Evolutionary conservation across 306 rosid species (phyloP).

Genomic region (Betula pendula): DNA sequence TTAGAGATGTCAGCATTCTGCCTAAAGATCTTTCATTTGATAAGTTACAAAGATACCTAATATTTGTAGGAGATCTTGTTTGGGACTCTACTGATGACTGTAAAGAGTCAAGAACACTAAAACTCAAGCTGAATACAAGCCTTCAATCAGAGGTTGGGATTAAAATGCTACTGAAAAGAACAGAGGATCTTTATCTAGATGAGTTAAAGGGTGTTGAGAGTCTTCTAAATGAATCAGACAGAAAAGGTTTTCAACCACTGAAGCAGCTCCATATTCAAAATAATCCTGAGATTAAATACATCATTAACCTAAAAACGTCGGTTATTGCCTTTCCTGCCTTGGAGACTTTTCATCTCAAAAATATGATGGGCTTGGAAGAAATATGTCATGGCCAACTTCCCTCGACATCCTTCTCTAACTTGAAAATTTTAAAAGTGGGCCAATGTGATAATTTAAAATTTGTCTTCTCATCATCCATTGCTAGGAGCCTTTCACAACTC

Average conservation of each 20-base stretch:
- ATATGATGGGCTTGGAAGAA: background rate
- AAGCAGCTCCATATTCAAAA: slow-evolving; percentile 7
- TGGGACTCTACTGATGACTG: background rate
- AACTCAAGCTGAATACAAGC: background rate
- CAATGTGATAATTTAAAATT: background rate
- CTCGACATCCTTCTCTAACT: background rate
- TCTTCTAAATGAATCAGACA: background rate
- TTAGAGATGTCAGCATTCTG: background rate
- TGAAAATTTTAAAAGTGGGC: background rate
- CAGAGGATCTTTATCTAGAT: background rate
- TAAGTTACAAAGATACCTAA: background rate
- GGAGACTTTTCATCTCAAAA: background rate
- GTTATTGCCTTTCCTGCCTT: background rate
- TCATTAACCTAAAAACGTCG: too few species aligned
- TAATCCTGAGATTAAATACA: background rate
- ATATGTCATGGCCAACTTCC: background rate
- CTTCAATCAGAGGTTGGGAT: background rate
- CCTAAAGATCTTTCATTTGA: background rate
- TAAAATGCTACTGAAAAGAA: background rate
- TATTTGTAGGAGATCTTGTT: background rate
- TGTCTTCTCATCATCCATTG: slow-evolving; percentile 6
- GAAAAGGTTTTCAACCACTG: background rate
- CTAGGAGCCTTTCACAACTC: slow-evolving; percentile 2
- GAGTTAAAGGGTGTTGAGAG: background rate
- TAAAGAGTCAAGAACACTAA: background rate